A percentile compares a stretch with the other conserved stretches of the same genome.
Conservation (phyloP, 306 rosid species). For the Prinsepia uniflora region DNA sequence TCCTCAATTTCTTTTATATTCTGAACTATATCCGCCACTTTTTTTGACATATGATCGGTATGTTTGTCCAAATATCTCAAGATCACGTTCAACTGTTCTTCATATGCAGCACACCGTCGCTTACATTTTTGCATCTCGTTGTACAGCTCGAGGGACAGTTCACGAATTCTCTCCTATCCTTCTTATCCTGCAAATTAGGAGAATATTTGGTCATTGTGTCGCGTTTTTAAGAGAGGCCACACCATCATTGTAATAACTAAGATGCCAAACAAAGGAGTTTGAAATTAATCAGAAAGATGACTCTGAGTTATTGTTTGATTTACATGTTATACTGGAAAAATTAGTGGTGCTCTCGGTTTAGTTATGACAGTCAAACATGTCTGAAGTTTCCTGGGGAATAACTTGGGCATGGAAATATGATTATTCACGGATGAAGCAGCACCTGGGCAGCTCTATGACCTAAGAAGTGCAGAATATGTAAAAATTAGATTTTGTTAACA, state of each 20-base stretch:
- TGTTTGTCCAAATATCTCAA: constrained; percentile 56
- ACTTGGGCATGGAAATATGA: background rate
- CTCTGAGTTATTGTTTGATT: background rate
- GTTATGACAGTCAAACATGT: background rate
- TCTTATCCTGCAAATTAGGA: constrained; percentile 50
- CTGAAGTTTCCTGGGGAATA: background rate
- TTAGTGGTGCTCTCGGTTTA: background rate
- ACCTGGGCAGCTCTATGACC: background rate
- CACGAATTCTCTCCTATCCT: constrained; percentile 72
- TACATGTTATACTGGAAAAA: background rate
- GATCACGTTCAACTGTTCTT: constrained; percentile 52
- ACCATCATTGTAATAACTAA: background rate
- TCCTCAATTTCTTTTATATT: constrained; percentile 60
- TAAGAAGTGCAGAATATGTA: background rate
- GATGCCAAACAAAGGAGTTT: background rate
- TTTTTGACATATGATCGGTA: constrained; percentile 60
- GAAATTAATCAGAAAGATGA: background rate
- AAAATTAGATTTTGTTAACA: background rate
- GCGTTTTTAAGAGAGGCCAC: background rate
- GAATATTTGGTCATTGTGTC: constrained; percentile 7
- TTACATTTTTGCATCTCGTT: constrained; percentile 65
- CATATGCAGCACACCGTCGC: constrained; percentile 68
- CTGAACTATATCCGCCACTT: constrained; percentile 48
- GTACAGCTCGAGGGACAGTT: constrained; percentile 54
- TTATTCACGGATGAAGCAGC: background rate